Evolutionary conservation across 2,329 filamentous ascomycete species (phyloP).

Genomic region (Zalaria sp.): DNA sequence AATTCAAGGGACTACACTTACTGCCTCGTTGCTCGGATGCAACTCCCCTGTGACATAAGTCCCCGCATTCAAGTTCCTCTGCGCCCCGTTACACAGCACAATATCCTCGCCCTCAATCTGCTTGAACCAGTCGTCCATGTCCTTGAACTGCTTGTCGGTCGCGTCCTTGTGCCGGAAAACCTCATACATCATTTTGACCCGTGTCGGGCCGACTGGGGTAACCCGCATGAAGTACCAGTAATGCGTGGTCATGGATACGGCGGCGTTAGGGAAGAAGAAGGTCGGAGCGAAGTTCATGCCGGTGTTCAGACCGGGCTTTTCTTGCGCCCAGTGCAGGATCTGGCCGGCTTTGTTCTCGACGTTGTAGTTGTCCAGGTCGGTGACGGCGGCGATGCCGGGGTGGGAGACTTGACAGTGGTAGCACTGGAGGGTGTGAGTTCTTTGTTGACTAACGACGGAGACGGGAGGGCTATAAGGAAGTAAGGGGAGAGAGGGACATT

Average conservation of each 20-base stretch:
- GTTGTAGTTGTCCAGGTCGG: constrained; percentile 41
- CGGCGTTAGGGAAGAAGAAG: constrained; percentile 39
- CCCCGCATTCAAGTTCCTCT: constrained; percentile 47
- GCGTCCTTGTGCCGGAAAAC: constrained; percentile 48
- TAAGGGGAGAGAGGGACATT: no score
- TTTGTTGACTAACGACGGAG: no score
- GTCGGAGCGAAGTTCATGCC: constrained; percentile 33
- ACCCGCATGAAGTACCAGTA: constrained; percentile 44
- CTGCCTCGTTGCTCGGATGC: constrained; percentile 45
- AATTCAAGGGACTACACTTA: background rate
- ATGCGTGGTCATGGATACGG: constrained; percentile 20
- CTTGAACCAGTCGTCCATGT: constrained; percentile 47
- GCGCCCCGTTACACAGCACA: constrained; percentile 43
- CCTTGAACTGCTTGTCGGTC: constrained; percentile 42
- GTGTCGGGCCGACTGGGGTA: constrained; percentile 37
- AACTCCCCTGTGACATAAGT: constrained; percentile 50
- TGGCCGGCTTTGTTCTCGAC: constrained; percentile 35
- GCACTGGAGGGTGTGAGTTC: constrained; percentile 19
- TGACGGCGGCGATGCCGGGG: constrained; percentile 42
- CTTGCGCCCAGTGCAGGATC: constrained; percentile 34
- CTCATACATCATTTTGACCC: constrained; percentile 45
- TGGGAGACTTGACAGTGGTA: constrained; percentile 49
- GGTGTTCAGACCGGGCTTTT: constrained; percentile 30
- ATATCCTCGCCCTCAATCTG: constrained; percentile 53
- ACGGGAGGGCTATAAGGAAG: no score